Evolutionary conservation across 805 yeast species (phyloP), one percentile per base, ranked within the genome.

Genomic region (Kazachstania martiniae): DNA sequence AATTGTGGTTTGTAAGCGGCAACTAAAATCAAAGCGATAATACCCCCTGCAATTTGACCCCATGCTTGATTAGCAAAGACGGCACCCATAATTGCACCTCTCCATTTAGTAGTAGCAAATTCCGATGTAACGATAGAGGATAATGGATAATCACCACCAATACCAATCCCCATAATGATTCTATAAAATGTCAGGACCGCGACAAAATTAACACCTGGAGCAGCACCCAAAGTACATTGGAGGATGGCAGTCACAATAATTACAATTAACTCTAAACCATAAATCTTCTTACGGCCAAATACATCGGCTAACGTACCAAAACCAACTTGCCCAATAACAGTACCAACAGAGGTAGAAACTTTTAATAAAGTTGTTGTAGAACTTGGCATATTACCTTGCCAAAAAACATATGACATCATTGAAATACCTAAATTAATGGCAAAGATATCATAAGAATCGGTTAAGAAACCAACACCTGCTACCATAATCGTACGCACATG

Each of bases 11-110:
- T 82, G 70, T 79, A 86, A 49, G 75, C 94, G 36, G 78, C 81
- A 44, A 83, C 80, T 53, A 74, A 68, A 37, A 82, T 53, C 40
- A 85, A 62, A 36, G 94, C 83, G 47, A 85, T 82, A 43, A 85
- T 66, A 73, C 89, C 94, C 39, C 85, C 94, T 13, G 76, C 53
- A 39, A 86, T 71, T 66, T 87, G 95, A 60, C 96, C 96, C 77
- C 91, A 74, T 62, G 95, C 96, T 66, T 87, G 96, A 68, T 86
- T 86, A 36, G 95, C 89, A 61, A 87, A 87, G 36, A 85, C 95
- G 18, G 95, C 94, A 54, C 83, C 86, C 94, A 85, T 85, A 49
- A 84, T 84, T 43, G 95, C 94, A 71, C 95, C 95, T 76, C 95
- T 82, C 94, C 94, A 85, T 61, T 81, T 84, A 44, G 95, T 85